These are phyloP conservation scores for Biscutella laevigata DNA, from an alignment of 441 rosid species.

Conservation along the genomic window DNA sequence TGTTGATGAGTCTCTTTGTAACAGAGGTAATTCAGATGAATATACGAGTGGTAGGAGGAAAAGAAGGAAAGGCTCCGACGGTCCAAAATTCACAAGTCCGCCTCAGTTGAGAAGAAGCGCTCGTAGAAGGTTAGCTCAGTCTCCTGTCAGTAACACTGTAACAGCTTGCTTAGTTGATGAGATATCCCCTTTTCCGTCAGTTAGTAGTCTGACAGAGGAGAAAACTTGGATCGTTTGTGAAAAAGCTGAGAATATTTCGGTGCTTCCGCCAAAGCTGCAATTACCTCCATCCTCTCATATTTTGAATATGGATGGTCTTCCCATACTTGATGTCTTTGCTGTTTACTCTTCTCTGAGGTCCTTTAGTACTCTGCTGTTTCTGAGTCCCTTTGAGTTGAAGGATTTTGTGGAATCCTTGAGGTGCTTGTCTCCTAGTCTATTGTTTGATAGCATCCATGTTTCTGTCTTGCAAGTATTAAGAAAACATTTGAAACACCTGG, in stretches of 20 bases:
- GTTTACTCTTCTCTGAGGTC: slow-evolving; percentile 57
- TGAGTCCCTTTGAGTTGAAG: slow-evolving; percentile 68
- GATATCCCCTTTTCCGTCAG: slow-evolving; percentile 42
- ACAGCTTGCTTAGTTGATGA: slow-evolving; percentile 23
- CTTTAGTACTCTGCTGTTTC: slow-evolving; percentile 52
- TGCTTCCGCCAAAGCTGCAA: slow-evolving; percentile 45
- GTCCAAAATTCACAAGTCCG: slow-evolving; percentile 28
- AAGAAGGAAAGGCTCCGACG: slow-evolving; percentile 41
- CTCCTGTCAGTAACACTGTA: slow-evolving; percentile 20
- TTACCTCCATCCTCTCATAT: slow-evolving; percentile 49
- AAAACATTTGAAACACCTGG: slow-evolving; percentile 48
- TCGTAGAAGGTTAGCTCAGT: slow-evolving; percentile 49
- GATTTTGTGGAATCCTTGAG: slow-evolving; percentile 54
- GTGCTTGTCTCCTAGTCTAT: slow-evolving; percentile 33
- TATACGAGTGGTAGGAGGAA: slow-evolving; percentile 40
- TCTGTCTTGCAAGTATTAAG: slow-evolving; percentile 49
- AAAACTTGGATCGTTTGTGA: slow-evolving; percentile 21
- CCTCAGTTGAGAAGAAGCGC: slow-evolving; percentile 75
- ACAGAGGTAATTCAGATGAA: slow-evolving; percentile 27
- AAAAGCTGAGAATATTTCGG: slow-evolving; percentile 28
- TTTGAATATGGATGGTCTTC: slow-evolving; percentile 43
- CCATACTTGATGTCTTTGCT: slow-evolving; percentile 41
- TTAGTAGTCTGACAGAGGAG: slow-evolving; percentile 53
- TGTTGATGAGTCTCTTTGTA: slow-evolving; percentile 31
- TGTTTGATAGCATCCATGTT: slow-evolving; percentile 55